Base-by-base conservation (phyloP, 257 asterid species). In the Solanum sitiens region DNA sequence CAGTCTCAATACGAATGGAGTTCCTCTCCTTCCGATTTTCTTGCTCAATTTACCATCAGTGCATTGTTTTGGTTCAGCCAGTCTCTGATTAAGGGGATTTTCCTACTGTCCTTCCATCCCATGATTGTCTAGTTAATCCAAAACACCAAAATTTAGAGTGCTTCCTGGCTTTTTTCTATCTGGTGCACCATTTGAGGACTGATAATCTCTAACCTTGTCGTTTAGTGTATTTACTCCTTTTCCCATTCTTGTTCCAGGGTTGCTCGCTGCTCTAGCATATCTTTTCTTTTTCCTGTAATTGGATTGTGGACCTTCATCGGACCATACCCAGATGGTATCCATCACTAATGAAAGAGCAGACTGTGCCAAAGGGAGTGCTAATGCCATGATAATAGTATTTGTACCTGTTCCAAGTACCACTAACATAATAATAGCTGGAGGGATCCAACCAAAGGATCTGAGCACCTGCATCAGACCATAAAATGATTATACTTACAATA, bases 311-410 rank as follows among this genome's bases (percentile, higher is more conserved):
- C 80, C 68, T 85, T 89, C 92, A 27, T 67, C 30, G 21, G 93
- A 84, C 89, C 89, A 87, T 74, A 94, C 94, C 91, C 92, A 93
- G 30, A 96, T 63, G 42, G 92, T 61, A 40, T 94, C 95, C 7
- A 92, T 83, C n/a, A 83, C 91, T 82, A 94, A 89, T 70, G 94
- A 91, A 90, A 96, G 85, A 39, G 94, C 93, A 3, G 99, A 90
- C 87, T 94, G 98, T 83, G 97, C 97, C 40, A 96, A 91, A 83
- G 99, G 99, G n/a, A 96, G 93, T 18, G 91, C 98, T 75, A 96
- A 74, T 68, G 99, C 93, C 96, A 94, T 92, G 88, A 95, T 12
- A 82, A 94, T 85, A 63, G 94, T 39, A 80, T 94, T 88, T 33
- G 95, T 88, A 23, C 94, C 95, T 25, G 95, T 91, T 86, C 98